Conservation (phyloP, 208 protist species). For the Plasmodiophora brassicae region DNA sequence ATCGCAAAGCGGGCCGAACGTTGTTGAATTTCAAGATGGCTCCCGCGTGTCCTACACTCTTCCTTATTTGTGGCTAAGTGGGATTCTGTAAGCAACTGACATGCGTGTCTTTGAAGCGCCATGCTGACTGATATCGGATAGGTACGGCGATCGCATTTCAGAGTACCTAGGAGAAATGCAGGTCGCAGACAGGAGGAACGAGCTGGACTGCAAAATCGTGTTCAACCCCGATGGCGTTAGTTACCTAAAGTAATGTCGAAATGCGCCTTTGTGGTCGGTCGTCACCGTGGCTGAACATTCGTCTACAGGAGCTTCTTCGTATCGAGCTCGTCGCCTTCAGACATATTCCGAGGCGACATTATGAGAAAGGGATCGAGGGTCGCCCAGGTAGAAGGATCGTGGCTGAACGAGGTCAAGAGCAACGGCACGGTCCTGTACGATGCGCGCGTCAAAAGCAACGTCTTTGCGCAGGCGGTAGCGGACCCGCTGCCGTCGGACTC, state of each 20-base stretch:
- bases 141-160: neutral
- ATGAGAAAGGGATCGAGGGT: neutral
- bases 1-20: neutral
- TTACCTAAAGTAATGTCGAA: neutral
- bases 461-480: neutral
- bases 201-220: neutral
- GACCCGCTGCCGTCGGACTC: neutral
- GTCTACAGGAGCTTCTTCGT: constrained; percentile 5
- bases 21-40: constrained; percentile 14
- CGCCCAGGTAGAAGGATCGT: neutral
- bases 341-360: constrained; percentile 12
- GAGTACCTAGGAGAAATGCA: constrained; percentile 4
- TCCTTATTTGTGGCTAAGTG: constrained; percentile 12
- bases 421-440: neutral
- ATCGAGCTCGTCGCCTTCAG: neutral
- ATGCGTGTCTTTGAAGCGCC: neutral
- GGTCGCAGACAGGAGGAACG: neutral
- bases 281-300: neutral
- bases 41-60: neutral
- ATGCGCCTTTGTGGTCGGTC: neutral
- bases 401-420: neutral
- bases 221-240: constrained; percentile 1
- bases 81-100: constrained; percentile 14
- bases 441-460: neutral
- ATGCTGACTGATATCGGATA: neutral